phyloP scores from a whole-genome alignment of 2,329 filamentous ascomycete species.

The Talaromyces sp. region DNA sequence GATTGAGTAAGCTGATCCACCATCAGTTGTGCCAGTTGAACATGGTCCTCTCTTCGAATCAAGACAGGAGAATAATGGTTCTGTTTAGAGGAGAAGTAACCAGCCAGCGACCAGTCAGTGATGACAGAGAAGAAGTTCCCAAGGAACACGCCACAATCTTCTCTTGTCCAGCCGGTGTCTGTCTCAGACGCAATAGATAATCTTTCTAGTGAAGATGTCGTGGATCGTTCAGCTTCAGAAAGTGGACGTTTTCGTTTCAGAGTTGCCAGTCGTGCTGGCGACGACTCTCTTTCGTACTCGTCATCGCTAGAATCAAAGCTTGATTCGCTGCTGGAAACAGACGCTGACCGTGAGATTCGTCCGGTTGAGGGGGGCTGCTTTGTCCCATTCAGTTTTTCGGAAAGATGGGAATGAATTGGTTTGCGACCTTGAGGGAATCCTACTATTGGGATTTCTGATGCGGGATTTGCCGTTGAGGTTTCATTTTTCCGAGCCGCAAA shows the following conservation, averaged over 20 bases:
- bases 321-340: conserved; percentile 26
- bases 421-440: conserved; percentile 25
- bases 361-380: not conserved
- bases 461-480: not conserved
- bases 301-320: conserved; percentile 15
- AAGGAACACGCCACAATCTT: conserved; percentile 31
- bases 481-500: conserved; percentile 20
- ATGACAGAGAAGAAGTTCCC: conserved; percentile 35
- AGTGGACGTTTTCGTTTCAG: conserved; percentile 32
- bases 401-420: not conserved
- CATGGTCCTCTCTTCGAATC: conserved; percentile 28
- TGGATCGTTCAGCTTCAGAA: conserved; percentile 26
- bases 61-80: conserved; percentile 28
- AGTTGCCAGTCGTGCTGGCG: conserved; percentile 16
- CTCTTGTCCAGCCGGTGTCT: conserved; percentile 15
- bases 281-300: conserved; percentile 16
- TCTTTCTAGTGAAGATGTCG: conserved; percentile 25
- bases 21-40: conserved; percentile 36
- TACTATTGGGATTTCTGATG: conserved; percentile 30
- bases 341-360: conserved; percentile 14
- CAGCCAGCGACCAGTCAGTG: conserved; percentile 35
- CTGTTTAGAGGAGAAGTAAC: conserved; percentile 33
- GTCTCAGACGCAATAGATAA: conserved; percentile 16
- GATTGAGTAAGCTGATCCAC: conserved; percentile 42
- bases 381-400: not conserved